phyloP scores from a whole-genome alignment of 495 filamentous ascomycete species.

The Neurospora africana region DNA sequence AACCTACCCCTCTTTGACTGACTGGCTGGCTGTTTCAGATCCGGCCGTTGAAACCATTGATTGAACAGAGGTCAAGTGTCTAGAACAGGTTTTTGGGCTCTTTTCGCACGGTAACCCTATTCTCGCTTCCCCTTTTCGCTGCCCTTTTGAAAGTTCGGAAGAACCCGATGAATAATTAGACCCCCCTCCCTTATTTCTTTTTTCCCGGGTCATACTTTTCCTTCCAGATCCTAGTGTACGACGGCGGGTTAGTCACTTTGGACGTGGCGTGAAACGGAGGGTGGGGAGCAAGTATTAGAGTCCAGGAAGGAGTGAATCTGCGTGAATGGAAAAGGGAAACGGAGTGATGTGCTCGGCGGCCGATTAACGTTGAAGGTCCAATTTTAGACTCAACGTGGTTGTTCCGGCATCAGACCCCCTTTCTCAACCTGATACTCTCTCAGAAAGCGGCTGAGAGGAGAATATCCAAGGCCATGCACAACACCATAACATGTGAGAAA shows the following conservation, averaged over 20 bases:
- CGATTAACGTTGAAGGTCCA: background rate
- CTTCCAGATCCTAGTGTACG: constrained; percentile 76
- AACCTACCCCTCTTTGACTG: background rate
- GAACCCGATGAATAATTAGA: background rate
- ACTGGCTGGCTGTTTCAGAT: background rate
- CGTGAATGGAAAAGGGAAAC: background rate
- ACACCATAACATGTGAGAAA: background rate
- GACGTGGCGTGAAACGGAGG: background rate
- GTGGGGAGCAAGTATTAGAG: background rate
- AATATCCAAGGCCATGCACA: background rate
- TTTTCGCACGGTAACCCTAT: background rate
- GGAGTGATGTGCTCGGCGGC: background rate
- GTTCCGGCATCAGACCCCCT: background rate
- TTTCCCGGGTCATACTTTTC: constrained; percentile 75
- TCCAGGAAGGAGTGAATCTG: background rate
- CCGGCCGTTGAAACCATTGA: background rate
- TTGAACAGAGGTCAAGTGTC: background rate
- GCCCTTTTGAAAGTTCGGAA: background rate
- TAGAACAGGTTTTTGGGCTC: background rate
- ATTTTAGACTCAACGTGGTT: background rate
- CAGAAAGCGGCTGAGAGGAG: background rate
- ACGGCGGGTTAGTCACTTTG: background rate
- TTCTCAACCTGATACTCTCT: background rate
- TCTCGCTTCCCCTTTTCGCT: background rate
- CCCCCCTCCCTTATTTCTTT: constrained; percentile 17